Percentiles rank a stretch among this genome's conserved stretches.
phyloP scores from a whole-genome alignment of 345 rosid genomes.

The Hirschfeldia incana region DNA sequence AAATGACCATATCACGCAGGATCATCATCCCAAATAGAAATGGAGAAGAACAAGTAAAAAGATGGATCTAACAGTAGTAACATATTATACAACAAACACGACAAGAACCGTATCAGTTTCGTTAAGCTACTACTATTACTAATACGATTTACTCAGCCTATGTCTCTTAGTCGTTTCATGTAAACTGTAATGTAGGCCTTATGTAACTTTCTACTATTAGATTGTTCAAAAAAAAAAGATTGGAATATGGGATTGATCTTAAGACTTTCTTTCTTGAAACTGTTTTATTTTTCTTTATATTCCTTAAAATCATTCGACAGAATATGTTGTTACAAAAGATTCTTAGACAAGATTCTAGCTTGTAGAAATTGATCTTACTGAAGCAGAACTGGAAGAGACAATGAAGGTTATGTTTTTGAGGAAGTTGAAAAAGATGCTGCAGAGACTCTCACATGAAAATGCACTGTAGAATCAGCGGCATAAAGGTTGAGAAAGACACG shows the following conservation, averaged over 20 bases:
- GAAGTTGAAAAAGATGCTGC: not conserved
- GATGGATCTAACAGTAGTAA: not conserved
- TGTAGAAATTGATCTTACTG: not conserved
- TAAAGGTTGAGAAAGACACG: not conserved
- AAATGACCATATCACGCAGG: conserved; percentile 36
- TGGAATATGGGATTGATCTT: no score
- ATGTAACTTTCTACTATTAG: no score
- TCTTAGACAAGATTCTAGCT: no score
- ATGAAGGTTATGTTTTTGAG: not conserved
- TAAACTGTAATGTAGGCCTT: not conserved
- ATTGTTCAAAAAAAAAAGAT: no score
- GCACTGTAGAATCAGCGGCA: not conserved
- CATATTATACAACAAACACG: conserved; percentile 17
- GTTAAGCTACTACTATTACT: conserved; percentile 20
- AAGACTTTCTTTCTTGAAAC: no score
- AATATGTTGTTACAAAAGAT: no score
- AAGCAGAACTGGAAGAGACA: not conserved
- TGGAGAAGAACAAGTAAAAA: conserved; percentile 44
- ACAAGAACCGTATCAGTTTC: conserved; percentile 29
- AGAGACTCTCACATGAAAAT: not conserved
- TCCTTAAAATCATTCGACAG: no score
- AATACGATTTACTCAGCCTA: not conserved
- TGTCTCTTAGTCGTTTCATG: not conserved
- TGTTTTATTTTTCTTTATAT: no score
- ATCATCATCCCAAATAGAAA: conserved; percentile 36